These are phyloP conservation scores for Rhodotorula taiwanensis DNA, from an alignment of 768 basidiomycete species.

Conservation along the genomic window DNA sequence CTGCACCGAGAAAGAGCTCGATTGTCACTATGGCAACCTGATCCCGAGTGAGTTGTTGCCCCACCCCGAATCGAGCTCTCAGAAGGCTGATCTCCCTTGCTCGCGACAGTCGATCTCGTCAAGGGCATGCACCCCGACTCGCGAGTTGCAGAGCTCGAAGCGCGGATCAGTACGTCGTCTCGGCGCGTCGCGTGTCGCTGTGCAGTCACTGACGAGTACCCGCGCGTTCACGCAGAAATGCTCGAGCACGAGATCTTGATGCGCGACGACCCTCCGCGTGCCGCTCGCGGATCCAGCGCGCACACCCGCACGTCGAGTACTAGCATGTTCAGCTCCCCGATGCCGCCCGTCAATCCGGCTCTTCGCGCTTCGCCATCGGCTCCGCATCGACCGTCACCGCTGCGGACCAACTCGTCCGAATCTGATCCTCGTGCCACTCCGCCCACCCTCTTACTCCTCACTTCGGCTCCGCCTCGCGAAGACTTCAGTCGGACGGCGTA, in stretches of 20 bases:
- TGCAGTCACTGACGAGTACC: too few species aligned
- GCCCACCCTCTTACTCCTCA: too few species aligned
- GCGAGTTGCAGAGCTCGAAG: slow-evolving; percentile 3
- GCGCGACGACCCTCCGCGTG: background rate
- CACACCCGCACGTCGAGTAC: too few species aligned
- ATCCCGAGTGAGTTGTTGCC: slow-evolving; percentile 2
- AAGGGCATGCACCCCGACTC: slow-evolving; percentile 3
- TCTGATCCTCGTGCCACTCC: too few species aligned
- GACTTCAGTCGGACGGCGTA: too few species aligned
- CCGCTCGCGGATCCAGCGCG: too few species aligned
- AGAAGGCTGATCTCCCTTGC: background rate
- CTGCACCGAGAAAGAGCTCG: slow-evolving; percentile 3
- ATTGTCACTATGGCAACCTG: slow-evolving; percentile 17
- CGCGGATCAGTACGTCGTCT: background rate
- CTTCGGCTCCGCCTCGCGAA: too few species aligned
- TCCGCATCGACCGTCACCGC: too few species aligned
- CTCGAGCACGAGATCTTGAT: slow-evolving; percentile 11
- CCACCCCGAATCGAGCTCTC: background rate
- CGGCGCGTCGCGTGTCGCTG: background rate
- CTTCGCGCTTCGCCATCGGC: too few species aligned
- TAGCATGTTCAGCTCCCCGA: too few species aligned
- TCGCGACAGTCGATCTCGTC: slow-evolving; percentile 5
- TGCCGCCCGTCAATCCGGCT: too few species aligned
- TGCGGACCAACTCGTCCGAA: too few species aligned
- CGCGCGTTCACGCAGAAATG: background rate